Percentiles rank a stretch among this genome's conserved stretches.
Evolutionary conservation across 1,284 basidiomycete species (phyloP).

Genomic region (Cutaneotrichosporon cyanovorans): DNA sequence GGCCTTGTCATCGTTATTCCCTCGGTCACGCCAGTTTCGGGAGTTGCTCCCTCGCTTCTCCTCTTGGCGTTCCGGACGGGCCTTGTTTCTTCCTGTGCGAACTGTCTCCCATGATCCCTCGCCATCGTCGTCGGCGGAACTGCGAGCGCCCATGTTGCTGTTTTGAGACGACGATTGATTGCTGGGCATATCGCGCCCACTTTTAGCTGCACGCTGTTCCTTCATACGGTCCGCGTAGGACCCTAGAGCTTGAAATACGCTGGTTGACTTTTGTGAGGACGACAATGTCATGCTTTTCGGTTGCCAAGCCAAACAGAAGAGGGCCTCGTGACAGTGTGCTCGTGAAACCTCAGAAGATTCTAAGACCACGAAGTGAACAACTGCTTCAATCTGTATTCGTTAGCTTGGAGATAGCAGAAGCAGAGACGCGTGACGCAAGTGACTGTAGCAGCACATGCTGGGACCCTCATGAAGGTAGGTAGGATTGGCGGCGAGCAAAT

Average conservation of each 20-base stretch:
- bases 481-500: too few species aligned
- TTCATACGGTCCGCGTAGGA: conserved; percentile 42
- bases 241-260: conserved; percentile 41
- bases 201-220: conserved; percentile 9
- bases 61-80: conserved; percentile 11
- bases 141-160: not conserved
- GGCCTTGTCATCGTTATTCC: conserved; percentile 4
- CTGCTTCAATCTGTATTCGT: too few species aligned
- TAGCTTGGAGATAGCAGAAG: too few species aligned
- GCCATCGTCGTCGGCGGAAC: conserved; percentile 1
- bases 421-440: too few species aligned
- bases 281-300: conserved; percentile 8
- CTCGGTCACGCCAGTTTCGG: conserved; percentile 19
- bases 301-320: too few species aligned
- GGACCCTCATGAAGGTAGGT: too few species aligned
- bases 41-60: conserved; percentile 33
- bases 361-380: too few species aligned
- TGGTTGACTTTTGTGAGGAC: conserved; percentile 19
- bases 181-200: too few species aligned
- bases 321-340: too few species aligned
- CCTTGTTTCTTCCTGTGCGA: conserved; percentile 13
- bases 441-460: too few species aligned
- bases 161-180: too few species aligned
- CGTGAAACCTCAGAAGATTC: too few species aligned
- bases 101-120: conserved; percentile 13